A percentile compares a stretch with the other conserved stretches of the same genome.
Evolutionary conservation across 1,284 basidiomycete genomes (phyloP).

Genomic region (Apiotrichum montevideense): DNA sequence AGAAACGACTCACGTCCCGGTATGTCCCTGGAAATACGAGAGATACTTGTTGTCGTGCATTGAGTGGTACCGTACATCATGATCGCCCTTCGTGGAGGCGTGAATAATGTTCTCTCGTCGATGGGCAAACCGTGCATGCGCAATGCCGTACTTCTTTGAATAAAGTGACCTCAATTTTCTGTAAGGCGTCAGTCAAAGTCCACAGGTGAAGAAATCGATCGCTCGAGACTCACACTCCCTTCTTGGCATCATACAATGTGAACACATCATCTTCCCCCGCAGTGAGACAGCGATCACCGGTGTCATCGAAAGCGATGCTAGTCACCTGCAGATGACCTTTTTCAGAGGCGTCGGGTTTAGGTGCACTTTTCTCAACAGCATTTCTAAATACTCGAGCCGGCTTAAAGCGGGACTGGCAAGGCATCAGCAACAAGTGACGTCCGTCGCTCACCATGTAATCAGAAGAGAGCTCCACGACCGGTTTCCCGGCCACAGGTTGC

Average conservation of each 20-base stretch:
- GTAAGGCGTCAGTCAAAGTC: slow-evolving; percentile 27
- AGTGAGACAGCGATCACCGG: slow-evolving; percentile 77
- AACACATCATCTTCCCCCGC: slow-evolving; percentile 92
- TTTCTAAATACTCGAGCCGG: slow-evolving; percentile 82
- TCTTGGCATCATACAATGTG: slow-evolving; percentile 77
- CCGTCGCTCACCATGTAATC: neutral
- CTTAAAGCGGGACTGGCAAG: slow-evolving; percentile 12
- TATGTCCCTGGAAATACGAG: slow-evolving; percentile 93
- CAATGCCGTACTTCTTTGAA: slow-evolving; percentile 95
- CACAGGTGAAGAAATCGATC: slow-evolving; percentile 21
- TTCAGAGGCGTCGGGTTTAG: slow-evolving; percentile 33
- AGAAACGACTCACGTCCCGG: slow-evolving; percentile 52
- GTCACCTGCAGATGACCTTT: slow-evolving; percentile 54
- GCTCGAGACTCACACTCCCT: slow-evolving; percentile 72
- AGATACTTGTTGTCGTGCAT: slow-evolving; percentile 94
- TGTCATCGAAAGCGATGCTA: slow-evolving; percentile 82
- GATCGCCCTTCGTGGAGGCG: slow-evolving; percentile 83
- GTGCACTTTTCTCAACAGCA: slow-evolving; percentile 58
- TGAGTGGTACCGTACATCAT: slow-evolving; percentile 90
- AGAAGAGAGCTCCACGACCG: no score
- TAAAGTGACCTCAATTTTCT: slow-evolving; percentile 70
- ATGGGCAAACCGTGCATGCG: slow-evolving; percentile 91
- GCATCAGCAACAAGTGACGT: neutral
- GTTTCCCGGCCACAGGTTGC: no score
- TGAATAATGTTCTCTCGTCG: slow-evolving; percentile 76